Evolutionary conservation across 2,329 filamentous ascomycete species (phyloP), one percentile per base, ranked within the genome.

Genomic region (Mycosphaerelloides madeirae): DNA sequence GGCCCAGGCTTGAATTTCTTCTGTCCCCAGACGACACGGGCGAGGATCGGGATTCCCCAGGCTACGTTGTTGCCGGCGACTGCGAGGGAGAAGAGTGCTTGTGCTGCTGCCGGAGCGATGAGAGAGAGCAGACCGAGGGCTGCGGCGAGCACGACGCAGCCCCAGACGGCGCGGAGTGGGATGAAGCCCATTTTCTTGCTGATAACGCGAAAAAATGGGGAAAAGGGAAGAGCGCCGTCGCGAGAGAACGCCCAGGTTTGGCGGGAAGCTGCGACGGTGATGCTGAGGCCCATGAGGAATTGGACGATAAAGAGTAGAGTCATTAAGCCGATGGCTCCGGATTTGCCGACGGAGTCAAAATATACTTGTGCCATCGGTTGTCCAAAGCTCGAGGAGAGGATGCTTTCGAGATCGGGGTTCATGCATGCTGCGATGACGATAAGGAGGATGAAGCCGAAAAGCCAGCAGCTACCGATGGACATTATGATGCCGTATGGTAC

Each of bases 201-300:
- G 56, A 82, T 76, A 6, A 71, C 69, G 25, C 77, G 69, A 62
- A 81, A 78, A 62, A 77, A 80, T 4, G 49, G 60, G 2, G 76
- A 79, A 58, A 82, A 81, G 0, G 79, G 79, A 1, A 83, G 67
- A 1, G 78, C 79, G 2, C 77, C 78, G 54, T 83, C 79, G 18
- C 79, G 73, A 7, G 76, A 77, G 58, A 83, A 83, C 0, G 79
- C 79, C 79, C 79, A 83, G 22, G 70, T 72, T 62, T 83, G 79
- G 5, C 80, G 72, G 5, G 76, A 79, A 3, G 75, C 76, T 1
- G 79, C 79, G 3, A 81, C 74, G 2, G 78, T 63, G 42, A 80
- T 74, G 22, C 73, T 77, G 1, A 81, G 63, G 1, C 78, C 78
- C 72, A 82, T 81, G 16, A 81, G 67, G 59, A 79, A 83, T 56